Percentiles rank a stretch among this genome's conserved stretches.
phyloP scores from a whole-genome alignment of 2,329 filamentous ascomycete species.

The Drechslerella dactyloides region DNA sequence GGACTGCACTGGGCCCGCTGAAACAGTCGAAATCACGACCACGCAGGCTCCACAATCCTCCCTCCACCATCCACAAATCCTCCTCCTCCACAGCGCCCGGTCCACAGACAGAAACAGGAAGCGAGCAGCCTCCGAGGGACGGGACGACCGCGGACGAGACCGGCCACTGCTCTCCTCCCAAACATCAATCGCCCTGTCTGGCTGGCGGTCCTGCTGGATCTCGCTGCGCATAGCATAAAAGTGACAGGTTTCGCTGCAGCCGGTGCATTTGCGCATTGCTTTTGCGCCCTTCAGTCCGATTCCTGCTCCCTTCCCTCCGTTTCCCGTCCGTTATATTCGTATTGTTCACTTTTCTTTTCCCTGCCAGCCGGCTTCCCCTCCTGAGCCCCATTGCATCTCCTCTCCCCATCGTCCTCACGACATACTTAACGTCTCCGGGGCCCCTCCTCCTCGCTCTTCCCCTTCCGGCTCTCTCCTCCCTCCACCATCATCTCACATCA shows the following conservation, averaged over 20 bases:
- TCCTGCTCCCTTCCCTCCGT: not conserved
- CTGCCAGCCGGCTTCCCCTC: constrained; percentile 1
- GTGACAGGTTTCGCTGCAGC: constrained; percentile 1
- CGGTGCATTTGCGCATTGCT: not conserved
- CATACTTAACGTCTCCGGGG: constrained; percentile 28
- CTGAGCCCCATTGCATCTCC: too few relatives aligned
- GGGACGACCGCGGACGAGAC: constrained; percentile 44
- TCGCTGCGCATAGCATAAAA: not conserved
- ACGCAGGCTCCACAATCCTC: not conserved
- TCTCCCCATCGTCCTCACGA: not conserved
- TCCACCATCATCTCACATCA: not conserved
- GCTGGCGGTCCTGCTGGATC: not conserved
- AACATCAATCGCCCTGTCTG: constrained; percentile 24
- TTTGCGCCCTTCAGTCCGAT: not conserved
- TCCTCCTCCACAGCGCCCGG: constrained; percentile 18
- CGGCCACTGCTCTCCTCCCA: constrained; percentile 29
- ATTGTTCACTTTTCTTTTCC: not conserved
- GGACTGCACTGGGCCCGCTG: too few relatives aligned
- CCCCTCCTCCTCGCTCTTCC: constrained; percentile 7
- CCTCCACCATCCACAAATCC: not conserved
- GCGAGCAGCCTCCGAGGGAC: constrained; percentile 37
- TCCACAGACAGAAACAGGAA: constrained; percentile 48
- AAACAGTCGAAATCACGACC: not conserved
- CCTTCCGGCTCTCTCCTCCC: not conserved
- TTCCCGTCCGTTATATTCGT: too few relatives aligned